Evolutionary conservation across 164 flowering plant species (phyloP), one percentile per base, ranked within the genome.

Genomic region (Piper longum): DNA sequence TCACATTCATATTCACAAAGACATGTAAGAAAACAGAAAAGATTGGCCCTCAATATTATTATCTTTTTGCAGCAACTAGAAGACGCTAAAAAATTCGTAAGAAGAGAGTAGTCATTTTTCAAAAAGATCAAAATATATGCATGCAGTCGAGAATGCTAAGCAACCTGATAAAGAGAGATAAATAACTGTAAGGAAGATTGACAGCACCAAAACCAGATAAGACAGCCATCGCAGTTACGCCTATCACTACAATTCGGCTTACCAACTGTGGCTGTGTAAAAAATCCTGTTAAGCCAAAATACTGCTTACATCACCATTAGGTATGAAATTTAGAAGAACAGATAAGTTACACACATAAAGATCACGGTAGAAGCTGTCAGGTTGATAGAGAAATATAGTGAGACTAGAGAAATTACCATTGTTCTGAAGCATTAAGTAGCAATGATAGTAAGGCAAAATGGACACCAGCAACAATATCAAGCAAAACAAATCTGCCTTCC

Each of bases 161-260:
- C 41, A 57, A 93, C 98, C 96, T 83, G 71, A 93, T 88, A 77
- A 93, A 93, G 62, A 93, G 96, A 56, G 99, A 93, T 18, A 91
- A 71, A 69, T 93, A 93, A 74, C 96, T 90, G 76, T 88, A 91
- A 16, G 99, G 99, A 73, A 93, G 82, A 81, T 91, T 93, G 36
- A 93, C 99, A 74, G 99, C 99, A 72, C 99, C 99, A 80, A 93
- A 91, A 67, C 99, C 99, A 74, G 99, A 90, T 45, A 90, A 71
- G 44, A 93, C 86, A 63, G 99, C 95, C 99, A 93, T 88, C 71
- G 91, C 89, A 41, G 96, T 88, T 61, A 93, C 99, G 41, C 99
- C 99, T 73, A 93, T 83, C 14, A 93, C 97, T 44, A 89, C 99
- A 72, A 93, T 91, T 79, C 99, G 83, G 74, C 99, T 93, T 41